Base-by-base conservation (phyloP, 2,329 filamentous ascomycete genomes). In the Sphaerulina musiva region DNA sequence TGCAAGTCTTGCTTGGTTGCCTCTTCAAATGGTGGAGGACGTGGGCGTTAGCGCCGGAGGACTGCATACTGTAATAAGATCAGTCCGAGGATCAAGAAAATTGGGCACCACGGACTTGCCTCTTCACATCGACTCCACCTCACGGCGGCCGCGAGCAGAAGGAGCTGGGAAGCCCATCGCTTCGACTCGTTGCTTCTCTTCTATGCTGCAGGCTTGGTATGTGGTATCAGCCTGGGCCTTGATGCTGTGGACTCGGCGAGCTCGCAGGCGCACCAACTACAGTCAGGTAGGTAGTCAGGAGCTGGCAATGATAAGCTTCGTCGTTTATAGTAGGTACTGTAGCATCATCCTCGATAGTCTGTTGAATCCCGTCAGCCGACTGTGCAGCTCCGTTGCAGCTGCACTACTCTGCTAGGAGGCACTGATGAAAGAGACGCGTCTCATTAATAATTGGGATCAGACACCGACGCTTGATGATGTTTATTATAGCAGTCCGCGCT, bases 141-240 rank as follows among this genome's bases (percentile, higher is more conserved):
- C 23, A 42, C 20, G 51, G 34, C 44, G 42, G 34, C 45, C 14
- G 23, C 20, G 46, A 45, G 20, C 38, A 43, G 17, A 39, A 36
- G 20, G 45, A 36, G 20, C 41, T 31, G 36, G 9, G 49, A 36
- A 41, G 39, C 32, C 39, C 41, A 44, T 53, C 51, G 51, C 51
- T 43, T 53, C 51, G 45, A 36, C 45, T 45, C 51, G 51, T 53
- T 53, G 51, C 43, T 39, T 34, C 29, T n/a, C 12, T 38, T 48
- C 36, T 20, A 32, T 20, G 31, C 17, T 53, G 32, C 43, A 48
- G 17, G 46, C 34, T 40, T 48, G 34, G 10, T 38, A 38, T 38
- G 10, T 43, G 26, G 26, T 29, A 23, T 14, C 44, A 32, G 12
- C 51, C 26, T 38, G 20, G 20, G 20, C 20, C 20, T 20, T 20